Evolutionary conservation across 768 basidiomycete genomes (phyloP), one percentile per base, ranked within the genome.

Genomic region (Coprinopsis strossmayeri): DNA sequence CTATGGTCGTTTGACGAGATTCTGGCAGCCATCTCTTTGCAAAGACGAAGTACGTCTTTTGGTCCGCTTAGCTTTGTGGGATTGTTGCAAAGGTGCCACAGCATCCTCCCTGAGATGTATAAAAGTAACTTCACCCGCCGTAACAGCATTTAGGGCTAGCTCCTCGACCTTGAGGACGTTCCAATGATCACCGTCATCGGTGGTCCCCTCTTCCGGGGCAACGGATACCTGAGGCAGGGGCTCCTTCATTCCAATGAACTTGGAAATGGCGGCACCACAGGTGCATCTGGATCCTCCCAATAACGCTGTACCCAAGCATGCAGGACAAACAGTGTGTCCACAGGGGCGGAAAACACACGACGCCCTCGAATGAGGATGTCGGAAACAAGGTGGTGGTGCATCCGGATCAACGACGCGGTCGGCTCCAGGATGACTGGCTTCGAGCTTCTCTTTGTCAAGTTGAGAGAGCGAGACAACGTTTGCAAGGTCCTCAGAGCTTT

Each of bases 271-370:
- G 2, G 21, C n/a, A 12, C 25, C 45, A 37, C 55, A 57, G 15
- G 27, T 26, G 43, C 54, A 57, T 23, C 41, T 39, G 27, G 56
- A 55, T 2, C 51, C 32, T 15, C 51, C 45, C 15, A 50, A 24
- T 40, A 57, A 27, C 13, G 56, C 40, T 3, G 13, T 26, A 12
- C 56, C 56, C 26, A 56, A 25, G 38, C 56, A 57, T 24, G 25
- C 35, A 26, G 21, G 17, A 45, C 56, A 57, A 2, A 26, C 56
- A 10, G 42, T 37, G 34, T 57, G 56, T 3, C 45, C 43, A 46
- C 56, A 57, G 1, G 56, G 56, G 3, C 56, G 51, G 26, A 55
- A 55, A 26, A 57, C 46, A 23, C 35, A 42, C 3, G 46, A 21
- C 3, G 50, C 3, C 2, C 35, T 18, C 5, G 46, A 3, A 12